These are phyloP conservation scores for Bremia lactucae DNA, from an alignment of 352 stramenopile species.

Conservation along the genomic window DNA sequence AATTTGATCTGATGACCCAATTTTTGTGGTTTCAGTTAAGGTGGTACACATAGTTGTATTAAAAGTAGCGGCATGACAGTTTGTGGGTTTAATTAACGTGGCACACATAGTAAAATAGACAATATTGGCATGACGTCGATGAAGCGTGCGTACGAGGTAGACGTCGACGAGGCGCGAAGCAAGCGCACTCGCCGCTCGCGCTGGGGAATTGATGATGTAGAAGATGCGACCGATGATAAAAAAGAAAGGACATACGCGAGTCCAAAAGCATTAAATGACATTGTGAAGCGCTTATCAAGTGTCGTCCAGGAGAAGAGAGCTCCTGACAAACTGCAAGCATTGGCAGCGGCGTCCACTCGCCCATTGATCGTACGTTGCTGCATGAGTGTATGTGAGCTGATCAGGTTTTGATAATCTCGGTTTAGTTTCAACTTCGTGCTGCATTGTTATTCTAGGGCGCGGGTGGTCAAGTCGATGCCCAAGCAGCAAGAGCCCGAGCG, in stretches of 20 bases:
- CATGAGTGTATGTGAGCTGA: constrained; percentile 3
- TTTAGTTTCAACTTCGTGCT: constrained; percentile 37
- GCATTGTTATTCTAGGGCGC: constrained; percentile 30
- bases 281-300: constrained; percentile 50
- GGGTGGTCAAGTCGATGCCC: constrained; percentile 33
- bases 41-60: too few relatives aligned
- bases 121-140: constrained; percentile 8
- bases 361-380: constrained; percentile 22
- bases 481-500: constrained; percentile 43
- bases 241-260: constrained; percentile 4
- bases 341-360: constrained; percentile 7
- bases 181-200: constrained; percentile 32
- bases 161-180: constrained; percentile 4
- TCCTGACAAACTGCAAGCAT: constrained; percentile 24
- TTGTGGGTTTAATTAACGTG: neutral
- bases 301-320: constrained; percentile 57
- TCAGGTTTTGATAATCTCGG: constrained; percentile 19
- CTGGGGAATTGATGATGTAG: constrained; percentile 24
- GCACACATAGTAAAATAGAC: neutral
- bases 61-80: too few relatives aligned
- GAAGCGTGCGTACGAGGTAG: constrained; percentile 14
- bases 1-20: too few relatives aligned
- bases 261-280: constrained; percentile 33
- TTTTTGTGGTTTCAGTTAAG: too few relatives aligned
- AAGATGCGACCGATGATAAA: neutral